phyloP scores from a whole-genome alignment of 2,329 filamentous ascomycete species.

The Fusarium sp. region DNA sequence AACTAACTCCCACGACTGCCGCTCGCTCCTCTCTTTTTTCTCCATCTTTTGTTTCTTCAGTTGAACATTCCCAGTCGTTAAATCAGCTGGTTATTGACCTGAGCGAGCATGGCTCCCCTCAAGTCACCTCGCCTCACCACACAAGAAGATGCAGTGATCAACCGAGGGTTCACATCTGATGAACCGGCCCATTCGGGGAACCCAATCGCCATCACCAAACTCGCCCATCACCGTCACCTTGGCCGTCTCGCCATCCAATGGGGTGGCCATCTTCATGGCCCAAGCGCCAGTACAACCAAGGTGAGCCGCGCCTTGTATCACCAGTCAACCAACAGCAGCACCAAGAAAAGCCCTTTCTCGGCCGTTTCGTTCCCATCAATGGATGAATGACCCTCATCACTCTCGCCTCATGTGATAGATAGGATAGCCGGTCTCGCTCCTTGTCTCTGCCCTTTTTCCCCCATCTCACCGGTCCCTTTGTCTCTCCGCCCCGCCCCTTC shows the following conservation, averaged over 20 bases:
- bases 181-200: conserved; percentile 6
- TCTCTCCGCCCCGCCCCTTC: conserved; percentile 1
- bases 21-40: background rate
- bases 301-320: conserved; percentile 16
- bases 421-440: background rate
- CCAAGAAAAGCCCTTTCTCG: conserved; percentile 12
- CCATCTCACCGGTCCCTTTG: conserved; percentile 18
- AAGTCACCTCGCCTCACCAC: conserved; percentile 6
- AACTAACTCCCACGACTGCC: background rate
- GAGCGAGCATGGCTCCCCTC: background rate
- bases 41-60: conserved; percentile 35
- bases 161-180: conserved; percentile 8
- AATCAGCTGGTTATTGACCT: conserved; percentile 11
- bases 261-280: conserved; percentile 12
- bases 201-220: conserved; percentile 19
- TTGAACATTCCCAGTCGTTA: conserved; percentile 24
- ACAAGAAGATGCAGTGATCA: conserved; percentile 4
- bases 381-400: background rate
- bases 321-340: conserved; percentile 21
- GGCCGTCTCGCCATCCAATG: conserved; percentile 17
- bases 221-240: conserved; percentile 13
- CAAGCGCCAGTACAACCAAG: conserved; percentile 29
- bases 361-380: background rate
- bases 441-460: conserved; percentile 4
- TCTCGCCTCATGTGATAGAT: conserved; percentile 6